Base-by-base conservation (phyloP, 352 stramenopile genomes). In the Pythium vanterpoolii region DNA sequence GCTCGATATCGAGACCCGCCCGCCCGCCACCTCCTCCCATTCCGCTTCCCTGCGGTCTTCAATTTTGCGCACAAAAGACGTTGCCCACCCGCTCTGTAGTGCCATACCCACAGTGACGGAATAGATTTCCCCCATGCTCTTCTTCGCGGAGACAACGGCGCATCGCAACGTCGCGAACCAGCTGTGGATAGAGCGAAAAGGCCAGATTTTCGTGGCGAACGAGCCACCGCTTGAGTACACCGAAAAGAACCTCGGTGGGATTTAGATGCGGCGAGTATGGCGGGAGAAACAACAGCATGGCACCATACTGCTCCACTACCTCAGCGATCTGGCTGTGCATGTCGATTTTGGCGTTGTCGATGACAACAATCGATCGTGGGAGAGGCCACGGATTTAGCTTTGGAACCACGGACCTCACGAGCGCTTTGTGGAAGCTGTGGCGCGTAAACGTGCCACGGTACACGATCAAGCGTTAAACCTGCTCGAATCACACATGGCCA, bases 261-360 rank as follows among this genome's bases (percentile, higher is more conserved):
- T 66, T 66, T 0, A 66, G 30, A 27, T 24, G 55, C 55, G 8
- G 55, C 43, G 3, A 55, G 21, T n/a, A 45, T 26, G 13, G 55
- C 10, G 19, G 4, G 4, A 45, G 6, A 23, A 10, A 9, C 13
- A 19, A 26, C n/a, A 45, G 18, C 5, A 45, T 23, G 4, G 19
- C 13, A 45, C 10, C 36, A 16, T 16, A 43, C 36, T 28, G 18
- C 16, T 27, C 46, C 18, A 46, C 30, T 11, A 53, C 36, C n/a
- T 40, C 26, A 5, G 57, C 48, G 4, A 69, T 23, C 24, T 65
- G 56, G 13, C 13, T 4, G 19, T 64, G 70, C 66, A 71, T 68
- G n/a, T 77, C 66, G 14, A 72, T 77, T 18, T 67, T 68, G 2
- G 62, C 66, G 40, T 77, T 72, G 60, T 74, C 70, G 2, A 74